Conservation (phyloP, 2,329 filamentous ascomycete species). For the Penicillium sp. region DNA sequence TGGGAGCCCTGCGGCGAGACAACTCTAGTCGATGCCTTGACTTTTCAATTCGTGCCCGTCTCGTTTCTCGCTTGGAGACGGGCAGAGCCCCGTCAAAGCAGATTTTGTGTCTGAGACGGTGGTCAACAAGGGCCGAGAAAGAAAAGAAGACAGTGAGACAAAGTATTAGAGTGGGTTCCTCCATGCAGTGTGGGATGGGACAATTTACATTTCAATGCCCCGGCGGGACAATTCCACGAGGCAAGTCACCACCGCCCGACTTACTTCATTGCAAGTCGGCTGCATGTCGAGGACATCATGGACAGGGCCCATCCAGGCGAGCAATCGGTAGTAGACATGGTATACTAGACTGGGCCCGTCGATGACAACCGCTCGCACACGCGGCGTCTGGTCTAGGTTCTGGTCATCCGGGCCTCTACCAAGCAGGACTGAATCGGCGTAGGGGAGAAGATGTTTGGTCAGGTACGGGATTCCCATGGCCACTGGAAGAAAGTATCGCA, state of each 20-base stretch:
- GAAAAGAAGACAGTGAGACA: background rate
- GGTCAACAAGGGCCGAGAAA: background rate
- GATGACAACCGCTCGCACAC: conserved; percentile 55
- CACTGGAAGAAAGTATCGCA: background rate
- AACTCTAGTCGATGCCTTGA: conserved; percentile 61
- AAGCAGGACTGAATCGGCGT: conserved; percentile 33
- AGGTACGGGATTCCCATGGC: conserved; percentile 42
- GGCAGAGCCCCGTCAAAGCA: conserved; percentile 89
- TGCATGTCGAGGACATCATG: conserved; percentile 56
- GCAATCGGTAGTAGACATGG: conserved; percentile 66
- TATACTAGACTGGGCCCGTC: conserved; percentile 82
- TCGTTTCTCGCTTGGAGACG: conserved; percentile 62
- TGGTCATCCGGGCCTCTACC: conserved; percentile 10
- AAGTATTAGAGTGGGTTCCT: background rate
- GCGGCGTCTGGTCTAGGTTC: conserved; percentile 17
- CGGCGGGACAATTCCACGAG: conserved; percentile 61
- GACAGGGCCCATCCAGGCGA: conserved; percentile 43
- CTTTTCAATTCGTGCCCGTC: conserved; percentile 63
- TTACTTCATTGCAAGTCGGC: conserved; percentile 67
- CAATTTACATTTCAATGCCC: conserved; percentile 64
- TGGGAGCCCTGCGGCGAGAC: conserved; percentile 41
- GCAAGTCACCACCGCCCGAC: conserved; percentile 62
- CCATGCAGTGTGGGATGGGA: background rate
- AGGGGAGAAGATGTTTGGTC: conserved; percentile 38
- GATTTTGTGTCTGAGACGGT: conserved; percentile 62